Evolutionary conservation across 2,329 filamentous ascomycete genomes (phyloP).

Genomic region (Fusarium neocosmosporiellum): DNA sequence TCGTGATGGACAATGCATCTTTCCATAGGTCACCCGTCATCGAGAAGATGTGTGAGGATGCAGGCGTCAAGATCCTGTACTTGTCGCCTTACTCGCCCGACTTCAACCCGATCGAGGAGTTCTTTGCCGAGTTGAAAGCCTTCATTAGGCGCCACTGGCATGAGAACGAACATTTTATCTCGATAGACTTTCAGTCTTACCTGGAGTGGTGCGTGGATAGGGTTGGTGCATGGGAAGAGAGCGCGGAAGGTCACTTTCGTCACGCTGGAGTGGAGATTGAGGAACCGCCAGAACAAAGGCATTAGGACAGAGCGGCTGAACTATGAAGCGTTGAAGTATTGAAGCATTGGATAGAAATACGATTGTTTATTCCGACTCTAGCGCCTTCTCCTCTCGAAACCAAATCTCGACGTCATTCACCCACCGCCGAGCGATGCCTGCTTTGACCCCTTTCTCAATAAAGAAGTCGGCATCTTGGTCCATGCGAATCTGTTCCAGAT

Average conservation of each 20-base stretch:
- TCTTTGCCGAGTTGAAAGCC: constrained; percentile 34
- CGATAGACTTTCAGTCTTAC: constrained; percentile 30
- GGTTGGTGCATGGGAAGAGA: constrained; percentile 17
- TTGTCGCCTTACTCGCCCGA: constrained; percentile 38
- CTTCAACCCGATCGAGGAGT: constrained; percentile 42
- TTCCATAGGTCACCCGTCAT: constrained; percentile 44
- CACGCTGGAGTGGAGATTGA: constrained; percentile 2
- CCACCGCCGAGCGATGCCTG: constrained; percentile 13
- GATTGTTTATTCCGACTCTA: neutral
- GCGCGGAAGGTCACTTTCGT: constrained; percentile 17
- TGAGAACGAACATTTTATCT: constrained; percentile 23
- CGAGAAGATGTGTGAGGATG: constrained; percentile 41
- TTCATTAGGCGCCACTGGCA: constrained; percentile 32
- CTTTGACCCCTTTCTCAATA: constrained; percentile 4
- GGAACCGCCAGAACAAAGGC: neutral
- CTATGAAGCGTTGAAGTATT: neutral
- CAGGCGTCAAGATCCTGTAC: constrained; percentile 23
- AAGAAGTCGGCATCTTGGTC: constrained; percentile 4
- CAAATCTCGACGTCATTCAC: constrained; percentile 8
- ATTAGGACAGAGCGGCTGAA: neutral
- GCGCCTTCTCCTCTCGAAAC: constrained; percentile 4
- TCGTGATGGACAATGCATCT: constrained; percentile 51
- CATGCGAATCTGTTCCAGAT: constrained; percentile 8
- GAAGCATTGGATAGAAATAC: neutral
- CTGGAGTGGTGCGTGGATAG: constrained; percentile 35